phyloP scores from a whole-genome alignment of 2,329 filamentous ascomycete species.

The Cercospora sesami region DNA sequence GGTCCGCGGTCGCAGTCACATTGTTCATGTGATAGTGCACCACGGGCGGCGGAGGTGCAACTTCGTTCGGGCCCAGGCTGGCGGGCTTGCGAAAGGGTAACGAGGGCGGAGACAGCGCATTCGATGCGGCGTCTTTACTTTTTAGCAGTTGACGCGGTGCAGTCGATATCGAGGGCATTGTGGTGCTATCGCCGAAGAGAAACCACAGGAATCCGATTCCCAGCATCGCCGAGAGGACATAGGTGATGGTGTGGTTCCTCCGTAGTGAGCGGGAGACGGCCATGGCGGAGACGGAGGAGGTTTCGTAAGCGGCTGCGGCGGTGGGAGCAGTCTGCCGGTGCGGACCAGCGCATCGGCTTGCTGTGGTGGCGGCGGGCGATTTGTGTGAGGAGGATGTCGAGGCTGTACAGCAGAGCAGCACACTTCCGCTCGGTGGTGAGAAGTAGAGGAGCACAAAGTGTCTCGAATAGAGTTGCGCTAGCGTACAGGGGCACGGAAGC shows the following conservation, averaged over 20 bases:
- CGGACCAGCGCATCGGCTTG: constrained; percentile 7
- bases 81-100: constrained; percentile 69
- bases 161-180: constrained; percentile 57
- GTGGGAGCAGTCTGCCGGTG: background rate
- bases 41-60: constrained; percentile 74
- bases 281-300: constrained; percentile 45
- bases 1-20: constrained; percentile 76
- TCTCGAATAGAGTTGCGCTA: background rate
- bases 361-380: background rate
- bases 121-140: constrained; percentile 60
- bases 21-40: constrained; percentile 94
- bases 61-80: constrained; percentile 54
- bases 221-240: constrained; percentile 69
- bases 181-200: constrained; percentile 58
- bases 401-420: background rate
- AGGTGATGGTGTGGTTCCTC: constrained; percentile 74
- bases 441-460: constrained; percentile 25
- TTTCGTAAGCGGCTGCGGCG: background rate
- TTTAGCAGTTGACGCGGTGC: constrained; percentile 50
- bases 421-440: background rate
- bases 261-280: constrained; percentile 67
- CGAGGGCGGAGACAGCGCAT: constrained; percentile 71
- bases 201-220: constrained; percentile 60
- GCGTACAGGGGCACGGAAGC: background rate
- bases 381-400: background rate